Percentiles rank a stretch among this genome's conserved stretches.
These are phyloP conservation scores for Zygoascus hellenicus DNA, from an alignment of 1,139 yeast genomes.

Conservation along the genomic window DNA sequence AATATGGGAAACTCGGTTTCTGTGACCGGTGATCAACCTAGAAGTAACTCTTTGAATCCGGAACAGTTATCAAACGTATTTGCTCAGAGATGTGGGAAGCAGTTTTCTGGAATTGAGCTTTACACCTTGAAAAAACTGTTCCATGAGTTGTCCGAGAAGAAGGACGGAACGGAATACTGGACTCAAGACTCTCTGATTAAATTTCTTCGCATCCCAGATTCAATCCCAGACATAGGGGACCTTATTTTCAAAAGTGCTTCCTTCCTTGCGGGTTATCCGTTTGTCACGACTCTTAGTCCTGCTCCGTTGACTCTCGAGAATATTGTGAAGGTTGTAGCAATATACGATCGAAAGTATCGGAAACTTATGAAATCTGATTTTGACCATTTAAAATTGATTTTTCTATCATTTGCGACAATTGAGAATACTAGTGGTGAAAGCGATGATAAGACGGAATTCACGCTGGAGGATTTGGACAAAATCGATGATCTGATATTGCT, in stretches of 20 bases:
- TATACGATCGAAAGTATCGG: constrained; percentile 35
- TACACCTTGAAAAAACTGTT: constrained; percentile 34
- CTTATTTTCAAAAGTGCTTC: constrained; percentile 34
- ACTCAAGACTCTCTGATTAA: constrained; percentile 29
- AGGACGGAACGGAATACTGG: constrained; percentile 31
- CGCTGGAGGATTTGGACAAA: constrained; percentile 5
- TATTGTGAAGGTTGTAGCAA: constrained; percentile 40
- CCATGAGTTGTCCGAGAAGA: constrained; percentile 24
- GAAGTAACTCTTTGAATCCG: constrained; percentile 13
- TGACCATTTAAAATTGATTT: constrained; percentile 37
- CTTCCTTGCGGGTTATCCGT: constrained; percentile 42
- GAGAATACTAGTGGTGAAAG: constrained; percentile 14
- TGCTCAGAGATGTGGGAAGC: constrained; percentile 34
- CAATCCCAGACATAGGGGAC: constrained; percentile 29
- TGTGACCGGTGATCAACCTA: too few species aligned
- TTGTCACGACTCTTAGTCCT: constrained; percentile 32
- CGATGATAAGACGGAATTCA: constrained; percentile 6
- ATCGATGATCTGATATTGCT: constrained; percentile 5
- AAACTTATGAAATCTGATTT: constrained; percentile 34
- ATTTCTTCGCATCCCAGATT: constrained; percentile 27
- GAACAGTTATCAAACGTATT: constrained; percentile 33
- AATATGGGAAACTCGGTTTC: too few species aligned
- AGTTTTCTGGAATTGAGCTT: constrained; percentile 39
- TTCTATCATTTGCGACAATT: constrained; percentile 35
- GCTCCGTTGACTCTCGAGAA: constrained; percentile 39